These are phyloP conservation scores for Lentinula guzmanii DNA, from an alignment of 768 basidiomycete genomes.

Conservation along the genomic window DNA sequence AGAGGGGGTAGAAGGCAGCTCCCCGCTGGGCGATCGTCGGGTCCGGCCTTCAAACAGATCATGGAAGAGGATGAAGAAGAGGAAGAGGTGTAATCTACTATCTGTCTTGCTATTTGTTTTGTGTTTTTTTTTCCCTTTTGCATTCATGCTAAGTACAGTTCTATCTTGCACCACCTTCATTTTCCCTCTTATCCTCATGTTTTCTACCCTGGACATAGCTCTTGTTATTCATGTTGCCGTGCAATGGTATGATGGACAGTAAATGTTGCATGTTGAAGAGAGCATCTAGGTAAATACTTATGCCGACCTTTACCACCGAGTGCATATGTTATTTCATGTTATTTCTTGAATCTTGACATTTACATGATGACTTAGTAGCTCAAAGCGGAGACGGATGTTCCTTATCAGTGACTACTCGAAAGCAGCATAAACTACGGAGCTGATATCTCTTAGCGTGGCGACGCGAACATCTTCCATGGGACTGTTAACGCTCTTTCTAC, in stretches of 20 bases:
- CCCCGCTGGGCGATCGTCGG: slow-evolving; percentile 53
- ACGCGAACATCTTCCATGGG: too few relatives aligned
- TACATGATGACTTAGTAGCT: too few relatives aligned
- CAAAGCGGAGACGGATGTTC: too few relatives aligned
- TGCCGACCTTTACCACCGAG: too few relatives aligned
- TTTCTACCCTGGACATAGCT: not conserved
- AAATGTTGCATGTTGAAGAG: too few relatives aligned
- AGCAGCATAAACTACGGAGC: too few relatives aligned
- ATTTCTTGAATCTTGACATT: too few relatives aligned
- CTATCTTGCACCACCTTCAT: not conserved
- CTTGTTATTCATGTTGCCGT: not conserved
- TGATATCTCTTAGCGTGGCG: too few relatives aligned
- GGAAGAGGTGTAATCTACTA: slow-evolving; percentile 42
- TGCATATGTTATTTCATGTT: too few relatives aligned
- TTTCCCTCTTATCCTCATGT: not conserved
- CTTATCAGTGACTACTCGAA: too few relatives aligned
- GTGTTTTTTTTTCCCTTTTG: slow-evolving; percentile 7
- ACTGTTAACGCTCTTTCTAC: too few relatives aligned
- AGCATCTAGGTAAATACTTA: too few relatives aligned
- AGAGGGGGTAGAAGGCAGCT: slow-evolving; percentile 63
- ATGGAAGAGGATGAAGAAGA: slow-evolving; percentile 87
- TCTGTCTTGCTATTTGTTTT: slow-evolving; percentile 5
- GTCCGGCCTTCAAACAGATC: slow-evolving; percentile 65
- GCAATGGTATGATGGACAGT: not conserved
- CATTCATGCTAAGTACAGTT: not conserved